These are phyloP conservation scores for Candida glucosophila DNA, from an alignment of 1,139 yeast species.

Conservation along the genomic window DNA sequence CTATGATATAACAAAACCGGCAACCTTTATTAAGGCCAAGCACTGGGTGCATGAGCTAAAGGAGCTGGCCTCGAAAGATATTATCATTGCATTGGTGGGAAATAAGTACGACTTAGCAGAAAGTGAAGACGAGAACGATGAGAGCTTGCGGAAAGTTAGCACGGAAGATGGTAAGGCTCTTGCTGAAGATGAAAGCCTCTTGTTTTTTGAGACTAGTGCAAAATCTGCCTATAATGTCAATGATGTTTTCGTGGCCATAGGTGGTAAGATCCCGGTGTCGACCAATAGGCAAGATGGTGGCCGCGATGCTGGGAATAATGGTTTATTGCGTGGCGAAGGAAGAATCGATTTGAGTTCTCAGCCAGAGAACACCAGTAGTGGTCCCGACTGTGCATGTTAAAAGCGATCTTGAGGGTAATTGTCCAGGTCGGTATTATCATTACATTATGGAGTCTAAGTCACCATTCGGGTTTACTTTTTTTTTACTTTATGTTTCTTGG, in stretches of 20 bases:
- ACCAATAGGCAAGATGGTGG: slow-evolving; percentile 4
- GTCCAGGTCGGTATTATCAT: no score
- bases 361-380: slow-evolving; percentile 5
- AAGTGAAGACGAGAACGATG: slow-evolving; percentile 17
- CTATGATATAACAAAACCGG: slow-evolving; percentile 92
- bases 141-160: slow-evolving; percentile 64
- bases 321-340: slow-evolving; percentile 12
- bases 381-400: no score
- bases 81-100: slow-evolving; percentile 89
- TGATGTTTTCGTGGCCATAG: slow-evolving; percentile 76
- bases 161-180: slow-evolving; percentile 76
- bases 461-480: no score
- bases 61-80: slow-evolving; percentile 88
- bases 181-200: slow-evolving; percentile 62
- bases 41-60: slow-evolving; percentile 97
- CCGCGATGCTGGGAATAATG: slow-evolving; percentile 5
- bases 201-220: slow-evolving; percentile 91
- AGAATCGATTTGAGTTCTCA: slow-evolving; percentile 17
- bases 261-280: slow-evolving; percentile 63
- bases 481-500: no score
- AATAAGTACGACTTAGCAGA: slow-evolving; percentile 73
- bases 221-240: slow-evolving; percentile 80
- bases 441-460: no score
- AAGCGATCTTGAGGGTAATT: no score
- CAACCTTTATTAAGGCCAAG: slow-evolving; percentile 96